Evolutionary conservation across 1,284 basidiomycete species (phyloP).

Genomic region (Cystobasidium slooffiae): DNA sequence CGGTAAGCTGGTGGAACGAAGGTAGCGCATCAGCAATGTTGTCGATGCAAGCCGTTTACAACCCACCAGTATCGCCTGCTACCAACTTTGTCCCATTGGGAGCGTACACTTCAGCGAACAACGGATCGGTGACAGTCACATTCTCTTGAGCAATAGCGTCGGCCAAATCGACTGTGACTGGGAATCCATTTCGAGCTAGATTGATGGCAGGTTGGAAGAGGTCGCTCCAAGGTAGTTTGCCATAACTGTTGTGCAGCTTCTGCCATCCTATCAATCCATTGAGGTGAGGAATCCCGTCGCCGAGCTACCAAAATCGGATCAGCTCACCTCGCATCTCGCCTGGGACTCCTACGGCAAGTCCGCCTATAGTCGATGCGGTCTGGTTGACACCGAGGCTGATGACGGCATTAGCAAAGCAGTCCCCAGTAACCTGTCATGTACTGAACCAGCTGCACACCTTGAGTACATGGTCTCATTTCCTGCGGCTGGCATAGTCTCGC

Average conservation of each 20-base stretch:
- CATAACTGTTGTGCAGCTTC: constrained; percentile 53
- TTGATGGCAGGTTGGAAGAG: constrained; percentile 54
- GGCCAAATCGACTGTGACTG: constrained; percentile 48
- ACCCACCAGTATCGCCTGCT: constrained; percentile 51
- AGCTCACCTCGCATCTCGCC: constrained; percentile 53
- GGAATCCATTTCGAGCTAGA: constrained; percentile 54
- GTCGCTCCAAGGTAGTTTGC: constrained; percentile 54
- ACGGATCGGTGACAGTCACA: constrained; percentile 47
- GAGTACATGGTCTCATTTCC: constrained; percentile 57
- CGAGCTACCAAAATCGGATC: background rate
- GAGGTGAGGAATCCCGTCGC: background rate
- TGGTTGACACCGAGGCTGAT: constrained; percentile 11
- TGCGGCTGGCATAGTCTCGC: constrained; percentile 58
- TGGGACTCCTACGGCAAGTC: constrained; percentile 55
- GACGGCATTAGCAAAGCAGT: background rate
- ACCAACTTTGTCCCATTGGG: constrained; percentile 51
- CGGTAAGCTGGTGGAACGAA: constrained; percentile 20
- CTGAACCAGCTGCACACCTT: background rate
- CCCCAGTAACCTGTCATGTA: background rate
- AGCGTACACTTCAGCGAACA: constrained; percentile 54
- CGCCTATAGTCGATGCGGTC: constrained; percentile 49
- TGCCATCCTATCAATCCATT: constrained; percentile 50
- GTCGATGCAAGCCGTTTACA: background rate
- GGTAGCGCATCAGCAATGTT: background rate
- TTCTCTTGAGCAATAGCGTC: constrained; percentile 43